A percentile compares a stretch with the other conserved stretches of the same genome.
Evolutionary conservation across 1,284 basidiomycete genomes (phyloP).

Genomic region (Moesziomyces parantarcticus): DNA sequence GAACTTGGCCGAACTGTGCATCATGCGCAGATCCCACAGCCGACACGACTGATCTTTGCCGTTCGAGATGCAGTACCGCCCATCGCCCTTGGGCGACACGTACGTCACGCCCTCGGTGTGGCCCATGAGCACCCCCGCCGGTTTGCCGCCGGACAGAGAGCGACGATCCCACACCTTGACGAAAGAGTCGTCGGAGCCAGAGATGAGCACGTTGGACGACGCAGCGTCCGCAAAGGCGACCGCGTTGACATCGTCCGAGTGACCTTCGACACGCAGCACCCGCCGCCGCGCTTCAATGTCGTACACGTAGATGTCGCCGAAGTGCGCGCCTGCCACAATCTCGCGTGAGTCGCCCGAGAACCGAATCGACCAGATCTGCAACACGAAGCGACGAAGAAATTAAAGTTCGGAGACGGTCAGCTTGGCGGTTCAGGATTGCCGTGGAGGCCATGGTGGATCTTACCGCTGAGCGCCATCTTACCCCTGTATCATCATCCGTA

Average conservation of each 20-base stretch:
- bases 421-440: not conserved
- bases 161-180: constrained; percentile 96
- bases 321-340: constrained; percentile 75
- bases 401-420: constrained; percentile 1
- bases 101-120: constrained; percentile 79
- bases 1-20: constrained; percentile 81
- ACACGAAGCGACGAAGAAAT: not conserved
- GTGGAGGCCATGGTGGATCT: constrained; percentile 9
- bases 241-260: constrained; percentile 89
- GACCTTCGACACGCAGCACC: constrained; percentile 84
- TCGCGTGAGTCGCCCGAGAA: constrained; percentile 97
- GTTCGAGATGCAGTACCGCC: constrained; percentile 94
- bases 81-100: constrained; percentile 75
- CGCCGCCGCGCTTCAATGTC: constrained; percentile 84
- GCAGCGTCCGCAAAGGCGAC: constrained; percentile 93
- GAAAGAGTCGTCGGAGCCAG: constrained; percentile 91
- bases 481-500: constrained; percentile 66
- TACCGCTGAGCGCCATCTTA: constrained; percentile 61
- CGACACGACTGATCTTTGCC: constrained; percentile 94
- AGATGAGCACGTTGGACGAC: constrained; percentile 91
- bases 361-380: constrained; percentile 85
- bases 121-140: constrained; percentile 90
- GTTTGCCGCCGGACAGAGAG: constrained; percentile 79
- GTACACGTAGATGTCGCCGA: constrained; percentile 80
- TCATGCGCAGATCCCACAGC: constrained; percentile 93